Evolutionary conservation across 257 asterid genomes (phyloP).

Genomic region (Osmanthus fragrans): DNA sequence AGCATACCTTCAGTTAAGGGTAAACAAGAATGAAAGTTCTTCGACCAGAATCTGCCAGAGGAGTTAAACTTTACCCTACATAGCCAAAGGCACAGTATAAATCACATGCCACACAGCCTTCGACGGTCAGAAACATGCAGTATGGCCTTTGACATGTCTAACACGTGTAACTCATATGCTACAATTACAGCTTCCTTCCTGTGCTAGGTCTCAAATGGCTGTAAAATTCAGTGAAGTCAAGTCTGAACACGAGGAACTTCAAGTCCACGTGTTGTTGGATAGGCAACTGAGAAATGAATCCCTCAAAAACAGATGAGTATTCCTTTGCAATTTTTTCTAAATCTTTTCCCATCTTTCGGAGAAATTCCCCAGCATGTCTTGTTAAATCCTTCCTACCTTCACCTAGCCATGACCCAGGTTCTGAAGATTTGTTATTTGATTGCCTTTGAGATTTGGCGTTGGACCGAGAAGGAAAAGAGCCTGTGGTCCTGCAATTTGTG

Average conservation of each 20-base stretch:
- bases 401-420: conserved; percentile 78
- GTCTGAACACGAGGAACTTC: conserved; percentile 91
- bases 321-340: conserved; percentile 76
- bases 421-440: conserved; percentile 56
- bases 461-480: conserved; percentile 45
- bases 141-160: conserved; percentile 12
- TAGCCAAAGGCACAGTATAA: conserved; percentile 23
- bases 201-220: conserved; percentile 54
- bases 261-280: conserved; percentile 82
- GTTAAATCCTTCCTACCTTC: conserved; percentile 94
- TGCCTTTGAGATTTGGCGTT: conserved; percentile 48
- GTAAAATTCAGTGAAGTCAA: conserved; percentile 92
- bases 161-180: conserved; percentile 20
- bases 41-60: conserved; percentile 7
- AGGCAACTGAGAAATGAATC: conserved; percentile 87
- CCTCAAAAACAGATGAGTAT: conserved; percentile 79
- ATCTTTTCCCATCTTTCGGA: conserved; percentile 70
- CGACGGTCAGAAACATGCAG: conserved; percentile 24
- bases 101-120: conserved; percentile 29
- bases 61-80: conserved; percentile 13
- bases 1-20: conserved; percentile 44
- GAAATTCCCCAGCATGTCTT: conserved; percentile 83
- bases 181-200: conserved; percentile 51
- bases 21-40: conserved; percentile 16
- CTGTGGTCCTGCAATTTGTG: conserved; percentile 52